Evolutionary conservation across 1,139 yeast genomes (phyloP).

Genomic region (Fermentozyma sake): DNA sequence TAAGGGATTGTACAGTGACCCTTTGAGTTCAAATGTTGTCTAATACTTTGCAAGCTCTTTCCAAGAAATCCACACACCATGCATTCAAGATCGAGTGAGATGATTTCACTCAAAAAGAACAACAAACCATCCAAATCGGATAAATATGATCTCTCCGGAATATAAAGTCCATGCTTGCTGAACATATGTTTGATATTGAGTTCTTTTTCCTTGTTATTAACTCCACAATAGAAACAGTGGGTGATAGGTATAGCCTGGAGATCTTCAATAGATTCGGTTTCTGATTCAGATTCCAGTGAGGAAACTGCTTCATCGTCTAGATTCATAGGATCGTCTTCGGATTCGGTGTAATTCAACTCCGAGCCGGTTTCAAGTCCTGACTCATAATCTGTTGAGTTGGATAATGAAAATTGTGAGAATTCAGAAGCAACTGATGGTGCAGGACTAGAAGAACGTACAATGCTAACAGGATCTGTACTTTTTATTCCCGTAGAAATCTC

Average conservation of each 20-base stretch:
- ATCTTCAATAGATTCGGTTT: conserved; percentile 14
- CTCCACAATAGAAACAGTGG: conserved; percentile 40
- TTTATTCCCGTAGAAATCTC: not conserved
- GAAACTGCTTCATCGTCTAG: conserved; percentile 23
- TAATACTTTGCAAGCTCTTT: conserved; percentile 42
- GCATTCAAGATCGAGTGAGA: conserved; percentile 45
- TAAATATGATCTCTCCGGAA: conserved; percentile 45
- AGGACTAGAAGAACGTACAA: conserved; percentile 38
- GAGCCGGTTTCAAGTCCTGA: conserved; percentile 44
- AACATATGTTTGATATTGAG: conserved; percentile 46
- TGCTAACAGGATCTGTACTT: not conserved
- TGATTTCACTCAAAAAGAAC: conserved; percentile 38
- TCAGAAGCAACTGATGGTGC: conserved; percentile 52
- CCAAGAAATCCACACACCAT: conserved; percentile 52
- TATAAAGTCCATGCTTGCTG: conserved; percentile 44
- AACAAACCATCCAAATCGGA: conserved; percentile 43
- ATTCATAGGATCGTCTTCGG: conserved; percentile 28
- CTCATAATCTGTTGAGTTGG: conserved; percentile 47
- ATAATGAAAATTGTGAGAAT: conserved; percentile 63
- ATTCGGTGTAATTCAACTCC: conserved; percentile 43
- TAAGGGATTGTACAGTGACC: conserved; percentile 56
- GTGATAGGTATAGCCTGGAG: conserved; percentile 27
- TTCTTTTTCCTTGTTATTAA: conserved; percentile 35
- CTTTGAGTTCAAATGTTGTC: conserved; percentile 49
- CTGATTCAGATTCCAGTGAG: conserved; percentile 18